phyloP scores from a whole-genome alignment of 1,284 basidiomycete species.

The Fomes fomentarius region DNA sequence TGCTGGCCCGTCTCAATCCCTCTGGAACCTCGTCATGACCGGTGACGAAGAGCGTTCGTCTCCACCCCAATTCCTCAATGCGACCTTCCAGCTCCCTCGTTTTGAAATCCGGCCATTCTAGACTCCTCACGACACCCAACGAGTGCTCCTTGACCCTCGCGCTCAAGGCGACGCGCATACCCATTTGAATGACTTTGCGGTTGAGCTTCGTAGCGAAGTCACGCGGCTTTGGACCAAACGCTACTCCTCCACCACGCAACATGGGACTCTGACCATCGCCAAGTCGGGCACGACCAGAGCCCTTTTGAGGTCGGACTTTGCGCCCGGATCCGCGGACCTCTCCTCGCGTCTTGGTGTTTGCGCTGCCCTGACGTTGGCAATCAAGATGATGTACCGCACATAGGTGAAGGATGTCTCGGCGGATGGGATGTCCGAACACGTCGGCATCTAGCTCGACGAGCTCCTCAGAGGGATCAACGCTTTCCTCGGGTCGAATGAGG shows the following conservation, averaged over 20 bases:
- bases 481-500: slow-evolving; percentile 50
- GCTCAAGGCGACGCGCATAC: slow-evolving; percentile 89
- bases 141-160: slow-evolving; percentile 76
- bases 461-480: slow-evolving; percentile 44
- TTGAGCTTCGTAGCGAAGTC: slow-evolving; percentile 92
- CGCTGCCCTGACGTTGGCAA: slow-evolving; percentile 87
- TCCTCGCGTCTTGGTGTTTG: slow-evolving; percentile 87
- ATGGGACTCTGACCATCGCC: slow-evolving; percentile 91
- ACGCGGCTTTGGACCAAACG: slow-evolving; percentile 88
- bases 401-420: slow-evolving; percentile 91
- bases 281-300: slow-evolving; percentile 86
- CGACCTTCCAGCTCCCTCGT: slow-evolving; percentile 63
- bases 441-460: slow-evolving; percentile 79
- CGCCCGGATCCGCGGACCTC: slow-evolving; percentile 89
- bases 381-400: slow-evolving; percentile 92
- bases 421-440: slow-evolving; percentile 87
- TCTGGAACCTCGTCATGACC: slow-evolving; percentile 60
- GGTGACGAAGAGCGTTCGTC: slow-evolving; percentile 73
- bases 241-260: slow-evolving; percentile 90
- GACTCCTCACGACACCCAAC: slow-evolving; percentile 74
- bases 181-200: slow-evolving; percentile 89
- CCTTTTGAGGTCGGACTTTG: slow-evolving; percentile 94
- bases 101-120: slow-evolving; percentile 74
- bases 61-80: slow-evolving; percentile 64
- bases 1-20: slow-evolving; percentile 57